Base-by-base conservation (phyloP, 2,329 filamentous ascomycete species). In the Endoconidiophora laricicola region DNA sequence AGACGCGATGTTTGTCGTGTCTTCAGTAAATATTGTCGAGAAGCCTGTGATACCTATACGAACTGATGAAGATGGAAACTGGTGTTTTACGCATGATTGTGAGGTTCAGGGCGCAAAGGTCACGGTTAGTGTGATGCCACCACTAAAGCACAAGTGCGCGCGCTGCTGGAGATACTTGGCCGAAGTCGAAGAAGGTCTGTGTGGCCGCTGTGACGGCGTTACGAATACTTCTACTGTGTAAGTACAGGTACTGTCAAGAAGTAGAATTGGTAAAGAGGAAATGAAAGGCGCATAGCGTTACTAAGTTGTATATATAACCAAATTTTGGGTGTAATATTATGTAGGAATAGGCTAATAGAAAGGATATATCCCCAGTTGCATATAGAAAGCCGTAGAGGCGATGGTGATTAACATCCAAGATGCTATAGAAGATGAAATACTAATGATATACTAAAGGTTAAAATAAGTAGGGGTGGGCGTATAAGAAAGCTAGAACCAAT, bases 101-200 rank as follows among this genome's bases (percentile, higher is more conserved):
- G 68, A 69, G 55, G 61, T 69, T 2, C 58, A 60, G 38, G 67
- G 61, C 23, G 49, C 53, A 4, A 57, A 56, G 52, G 66, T 65
- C 33, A 64, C 57, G 26, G 69, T 69, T 20, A 63, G 66, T 55
- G 69, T 72, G 20, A 56, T 71, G 46, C 70, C 74, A 52, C 74
- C 74, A 1, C 61, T 58, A 56, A 59, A 69, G 10, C 65, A 71
- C 44, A 98, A 96, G 63, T 98, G 91, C 62, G 72, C 76, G 1
- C 72, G 91, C 46, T 98, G 91, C 66, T 98, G 91, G 91, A 77
- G 83, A 54, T 94, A 86, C 62, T 72, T 83, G 22, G 79, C 83
- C n/a, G 68, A 73, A n/a, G 65, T 65, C 44, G 72, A 81, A 57
- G 77, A 83, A 16, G 63, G 67, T 38, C 66, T 94, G 16, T 96